These are phyloP conservation scores for Podospora comata DNA, from an alignment of 495 filamentous ascomycete species.

Conservation along the genomic window DNA sequence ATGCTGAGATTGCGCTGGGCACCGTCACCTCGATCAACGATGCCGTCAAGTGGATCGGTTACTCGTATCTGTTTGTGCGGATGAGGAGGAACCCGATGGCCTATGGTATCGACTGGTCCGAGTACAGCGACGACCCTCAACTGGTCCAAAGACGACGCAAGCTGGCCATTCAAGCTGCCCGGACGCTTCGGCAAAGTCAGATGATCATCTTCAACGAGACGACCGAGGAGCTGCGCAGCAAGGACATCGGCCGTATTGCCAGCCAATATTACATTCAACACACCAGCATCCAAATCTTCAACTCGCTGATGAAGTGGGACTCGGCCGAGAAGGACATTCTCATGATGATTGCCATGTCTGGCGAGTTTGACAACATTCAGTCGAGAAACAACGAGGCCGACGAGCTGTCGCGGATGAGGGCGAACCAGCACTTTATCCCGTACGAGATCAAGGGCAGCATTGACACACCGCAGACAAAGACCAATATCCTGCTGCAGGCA, in stretches of 20 bases:
- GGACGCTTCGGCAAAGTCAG: constrained; percentile 80
- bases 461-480: constrained; percentile 81
- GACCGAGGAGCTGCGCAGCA: constrained; percentile 85
- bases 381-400: constrained; percentile 79
- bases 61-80: constrained; percentile 94
- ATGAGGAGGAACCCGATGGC: constrained; percentile 88
- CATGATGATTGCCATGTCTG: constrained; percentile 91
- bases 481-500: constrained; percentile 90
- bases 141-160: constrained; percentile 78
- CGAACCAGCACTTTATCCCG: constrained; percentile 62
- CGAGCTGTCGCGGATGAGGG: constrained; percentile 58
- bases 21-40: constrained; percentile 95
- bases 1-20: constrained; percentile 89
- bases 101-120: constrained; percentile 96
- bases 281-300: constrained; percentile 92
- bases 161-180: constrained; percentile 81
- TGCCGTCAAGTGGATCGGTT: constrained; percentile 93
- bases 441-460: constrained; percentile 73
- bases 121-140: constrained; percentile 79
- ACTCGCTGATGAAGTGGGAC: constrained; percentile 76
- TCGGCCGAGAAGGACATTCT: constrained; percentile 86
- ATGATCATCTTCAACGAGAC: constrained; percentile 98
- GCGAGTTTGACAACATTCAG: constrained; percentile 97
- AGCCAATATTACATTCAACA: constrained; percentile 96
- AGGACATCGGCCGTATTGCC: constrained; percentile 93